Evolutionary conservation across 192 early-diverging fungal species (phyloP), one percentile per base, ranked within the genome.

Genomic region (Podila epigama): DNA sequence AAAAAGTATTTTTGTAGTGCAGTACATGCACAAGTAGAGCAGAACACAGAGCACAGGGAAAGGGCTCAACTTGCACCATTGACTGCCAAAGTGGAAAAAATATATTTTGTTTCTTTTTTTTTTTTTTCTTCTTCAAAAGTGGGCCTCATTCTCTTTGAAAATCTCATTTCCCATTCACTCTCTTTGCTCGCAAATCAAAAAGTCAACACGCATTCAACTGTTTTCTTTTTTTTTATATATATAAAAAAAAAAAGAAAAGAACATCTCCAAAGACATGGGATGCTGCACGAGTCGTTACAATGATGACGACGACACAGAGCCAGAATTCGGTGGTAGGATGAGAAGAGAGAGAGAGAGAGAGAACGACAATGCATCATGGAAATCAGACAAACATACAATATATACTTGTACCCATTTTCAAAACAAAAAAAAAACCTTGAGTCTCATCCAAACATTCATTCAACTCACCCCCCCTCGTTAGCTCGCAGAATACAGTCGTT

Each of bases 271-370:
- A 48, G 22, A 60, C n/a, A 61, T 61, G 60, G 60, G 60, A 20
- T 61, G 60, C 32, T 61, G 60, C 28, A 40, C 60, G 32, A 61
- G 60, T 48, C 25, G 15, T 16, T 42, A 28, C 28, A 31, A 44
- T 18, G 60, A 61, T 8, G 60, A 61, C 20, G 60, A 61, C 42
- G 60, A 61, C 42, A 33, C 41, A 9, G 22, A 61, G 31, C n/a
- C 60, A 18, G 60, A 37, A 6, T 61, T 44, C 16, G 60, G 60
- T 28, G 60, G 60, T 44, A 50, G 29, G 60, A 18, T 60, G 5
- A n/a, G 16, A 16, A 44, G 15, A n/a, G 16, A n/a, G 2, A 5
- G 5, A n/a, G 15, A 4, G 5, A 44, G 41, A n/a, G n/a, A n/a
- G 18, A n/a, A 44, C 41, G 16, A n/a, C 15, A n/a, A 4, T n/a